phyloP scores from a whole-genome alignment of 306 rosid species.

The Pyrus pyrifolia region DNA sequence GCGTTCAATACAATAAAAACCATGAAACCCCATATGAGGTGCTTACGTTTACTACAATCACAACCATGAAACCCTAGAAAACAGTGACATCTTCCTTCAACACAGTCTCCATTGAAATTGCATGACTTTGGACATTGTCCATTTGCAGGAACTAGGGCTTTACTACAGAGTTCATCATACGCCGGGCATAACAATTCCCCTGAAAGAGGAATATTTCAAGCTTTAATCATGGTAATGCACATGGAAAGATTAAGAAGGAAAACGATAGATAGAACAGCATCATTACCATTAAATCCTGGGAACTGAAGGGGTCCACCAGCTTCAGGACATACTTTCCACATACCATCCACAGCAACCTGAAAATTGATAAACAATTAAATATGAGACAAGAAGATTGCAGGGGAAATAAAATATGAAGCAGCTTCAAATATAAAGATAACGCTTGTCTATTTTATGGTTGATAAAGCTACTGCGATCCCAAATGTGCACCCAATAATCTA shows the following conservation, averaged over 20 bases:
- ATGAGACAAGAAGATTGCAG: not conserved
- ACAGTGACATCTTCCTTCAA: conserved; percentile 84
- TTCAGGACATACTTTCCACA: conserved; percentile 79
- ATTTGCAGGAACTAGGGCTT: conserved; percentile 33
- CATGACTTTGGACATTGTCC: conserved; percentile 73
- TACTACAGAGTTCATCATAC: conserved; percentile 74
- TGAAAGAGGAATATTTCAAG: conserved; percentile 17
- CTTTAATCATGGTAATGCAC: not conserved
- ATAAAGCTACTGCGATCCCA: not conserved
- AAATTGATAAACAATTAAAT: not conserved
- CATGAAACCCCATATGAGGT: conserved; percentile 46
- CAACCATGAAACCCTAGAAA: conserved; percentile 75
- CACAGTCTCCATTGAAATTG: conserved; percentile 84
- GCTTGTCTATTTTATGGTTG: not conserved
- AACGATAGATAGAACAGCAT: conserved; percentile 10
- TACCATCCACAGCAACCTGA: conserved; percentile 92
- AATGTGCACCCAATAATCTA: conserved; percentile 4
- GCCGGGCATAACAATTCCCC: conserved; percentile 89
- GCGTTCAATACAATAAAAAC: conserved; percentile 75
- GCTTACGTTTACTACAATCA: conserved; percentile 76
- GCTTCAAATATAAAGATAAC: not conserved
- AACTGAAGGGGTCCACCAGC: conserved; percentile 83
- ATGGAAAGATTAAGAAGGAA: not conserved
- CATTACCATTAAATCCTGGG: conserved; percentile 74
- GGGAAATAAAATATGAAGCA: not conserved